Percentiles rank a stretch among this genome's conserved stretches.
These are phyloP conservation scores for Hypomyces perniciosus DNA, from an alignment of 2,329 filamentous ascomycete species.

Conservation along the genomic window DNA sequence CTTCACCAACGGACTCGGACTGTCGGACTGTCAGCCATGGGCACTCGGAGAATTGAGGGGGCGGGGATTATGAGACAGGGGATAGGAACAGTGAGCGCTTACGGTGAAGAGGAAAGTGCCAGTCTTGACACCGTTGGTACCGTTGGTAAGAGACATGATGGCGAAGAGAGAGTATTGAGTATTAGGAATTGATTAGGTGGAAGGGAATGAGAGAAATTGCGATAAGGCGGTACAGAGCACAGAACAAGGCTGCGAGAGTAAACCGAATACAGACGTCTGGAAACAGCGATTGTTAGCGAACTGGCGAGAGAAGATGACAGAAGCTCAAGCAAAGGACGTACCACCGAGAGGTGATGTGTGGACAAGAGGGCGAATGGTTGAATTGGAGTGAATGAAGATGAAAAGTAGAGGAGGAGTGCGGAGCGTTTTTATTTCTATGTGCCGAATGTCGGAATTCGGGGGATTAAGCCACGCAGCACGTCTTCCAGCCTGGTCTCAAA, in stretches of 20 bases:
- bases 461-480: no score
- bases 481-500: no score
- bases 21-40: slow-evolving; percentile 22
- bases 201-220: slow-evolving; percentile 17
- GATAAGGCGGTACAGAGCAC: background rate
- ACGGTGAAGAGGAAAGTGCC: slow-evolving; percentile 81
- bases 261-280: background rate
- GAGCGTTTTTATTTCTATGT: no score
- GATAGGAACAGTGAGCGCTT: slow-evolving; percentile 24
- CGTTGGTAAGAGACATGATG: slow-evolving; percentile 55
- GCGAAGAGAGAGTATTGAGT: slow-evolving; percentile 20
- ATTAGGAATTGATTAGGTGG: slow-evolving; percentile 14
- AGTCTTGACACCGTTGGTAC: slow-evolving; percentile 38
- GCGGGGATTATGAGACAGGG: background rate
- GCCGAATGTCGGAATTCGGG: no score
- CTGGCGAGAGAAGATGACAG: background rate
- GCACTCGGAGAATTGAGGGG: background rate
- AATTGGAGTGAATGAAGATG: background rate
- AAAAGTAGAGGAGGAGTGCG: no score
- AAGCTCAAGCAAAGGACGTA: slow-evolving; percentile 1
- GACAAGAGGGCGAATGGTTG: slow-evolving; percentile 1
- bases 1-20: slow-evolving; percentile 85
- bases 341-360: background rate
- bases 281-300: slow-evolving; percentile 1
- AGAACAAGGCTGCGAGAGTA: slow-evolving; percentile 1